A percentile compares a stretch with the other conserved stretches of the same genome.
These are phyloP conservation scores for Rhizophora mangle DNA, from an alignment of 345 rosid species.

Conservation along the genomic window DNA sequence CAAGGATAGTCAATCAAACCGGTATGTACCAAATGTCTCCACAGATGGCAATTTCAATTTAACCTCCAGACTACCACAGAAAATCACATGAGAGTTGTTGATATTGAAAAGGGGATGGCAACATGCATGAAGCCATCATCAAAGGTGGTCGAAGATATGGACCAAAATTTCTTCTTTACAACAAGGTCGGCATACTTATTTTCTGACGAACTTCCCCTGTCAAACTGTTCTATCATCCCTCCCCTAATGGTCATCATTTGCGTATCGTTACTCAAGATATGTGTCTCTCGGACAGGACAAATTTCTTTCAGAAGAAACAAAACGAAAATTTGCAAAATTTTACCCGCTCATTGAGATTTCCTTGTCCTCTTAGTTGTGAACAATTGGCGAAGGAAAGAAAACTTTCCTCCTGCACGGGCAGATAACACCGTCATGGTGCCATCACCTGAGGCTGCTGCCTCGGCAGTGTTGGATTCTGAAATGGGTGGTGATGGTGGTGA, in stretches of 20 bases:
- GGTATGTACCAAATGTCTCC: too few species aligned
- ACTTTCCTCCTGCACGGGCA: conserved; percentile 69
- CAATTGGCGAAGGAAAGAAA: conserved; percentile 82
- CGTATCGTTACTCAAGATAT: not conserved
- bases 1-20: too few species aligned
- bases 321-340: conserved; percentile 24
- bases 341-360: conserved; percentile 48
- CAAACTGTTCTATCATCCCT: conserved; percentile 3
- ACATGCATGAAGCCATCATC: not conserved
- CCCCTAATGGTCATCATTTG: conserved; percentile 7
- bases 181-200: conserved; percentile 12
- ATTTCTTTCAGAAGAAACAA: conserved; percentile 29
- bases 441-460: conserved; percentile 44
- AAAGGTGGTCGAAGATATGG: not conserved
- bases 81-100: too few species aligned
- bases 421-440: conserved; percentile 62
- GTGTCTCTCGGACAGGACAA: conserved; percentile 21
- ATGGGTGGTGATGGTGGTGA: conserved; percentile 44
- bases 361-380: conserved; percentile 69
- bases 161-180: conserved; percentile 15
- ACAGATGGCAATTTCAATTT: too few species aligned
- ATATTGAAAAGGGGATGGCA: not conserved
- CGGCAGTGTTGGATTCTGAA: conserved; percentile 39
- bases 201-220: not conserved
- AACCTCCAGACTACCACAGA: too few species aligned